Base-by-base conservation (phyloP, 169 alveolate species). In the Cryptosporidium ubiquitum region DNA sequence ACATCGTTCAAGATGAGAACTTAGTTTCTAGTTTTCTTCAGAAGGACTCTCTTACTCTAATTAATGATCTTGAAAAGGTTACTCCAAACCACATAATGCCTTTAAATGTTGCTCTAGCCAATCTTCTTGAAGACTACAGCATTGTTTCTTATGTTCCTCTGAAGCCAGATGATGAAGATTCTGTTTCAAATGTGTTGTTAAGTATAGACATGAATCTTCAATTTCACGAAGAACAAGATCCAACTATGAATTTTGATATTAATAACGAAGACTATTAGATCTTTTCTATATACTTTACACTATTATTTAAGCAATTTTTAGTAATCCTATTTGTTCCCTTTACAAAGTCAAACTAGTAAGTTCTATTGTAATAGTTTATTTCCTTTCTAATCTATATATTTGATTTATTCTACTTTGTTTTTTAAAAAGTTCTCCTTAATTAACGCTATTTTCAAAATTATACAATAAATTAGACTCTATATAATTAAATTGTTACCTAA, bases 1-100 rank as follows among this genome's bases (percentile, higher is more conserved):
- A 98, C 86, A 85, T 95, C 84, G 94, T 96, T 35, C 66, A 75
- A n/a, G 96, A 95, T 70, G 95, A 94, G 84, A 44, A 51, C 12
- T 68, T 84, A 5, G 60, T 85, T 14, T 51, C 31, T 18, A 47
- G 68, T 35, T 51, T 70, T 42, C 64, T 70, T 26, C 84, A 70
- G n/a, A 70, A 75, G 52, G 92, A 70, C 39, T 52, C 89, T 12
- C 47, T 71, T 26, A 57, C 70, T 7, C 60, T 64, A 7, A 84
- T 73, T 42, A 60, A 42, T 2, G 89, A 79, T 64, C 68, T 79
- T 37, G 79, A 79, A 35, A 79, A 79, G 29, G 75, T 64, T 3
- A 79, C 75, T 58, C 89, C 89, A 40, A 79, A 42, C 42, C 89
- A 79, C 31, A 61, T 79, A 20, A 79, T 61, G 75, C 89, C 89